Conservation (phyloP, 2,329 filamentous ascomycete species). For the Aschersonia sp. region DNA sequence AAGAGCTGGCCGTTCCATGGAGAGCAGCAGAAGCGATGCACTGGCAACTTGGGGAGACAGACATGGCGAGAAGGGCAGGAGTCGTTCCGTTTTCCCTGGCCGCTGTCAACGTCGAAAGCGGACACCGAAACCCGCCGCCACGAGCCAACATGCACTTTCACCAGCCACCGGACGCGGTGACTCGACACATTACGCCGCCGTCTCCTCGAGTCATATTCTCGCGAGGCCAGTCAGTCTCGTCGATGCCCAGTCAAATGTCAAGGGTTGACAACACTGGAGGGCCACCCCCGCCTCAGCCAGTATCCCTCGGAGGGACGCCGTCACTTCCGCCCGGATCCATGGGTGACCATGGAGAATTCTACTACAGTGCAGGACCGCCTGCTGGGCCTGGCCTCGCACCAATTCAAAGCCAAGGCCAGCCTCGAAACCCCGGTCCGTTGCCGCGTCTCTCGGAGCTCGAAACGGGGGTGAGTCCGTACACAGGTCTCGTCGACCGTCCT, state of each 20-base stretch:
- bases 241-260: slow-evolving; percentile 19
- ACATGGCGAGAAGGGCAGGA: slow-evolving; percentile 87
- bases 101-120: slow-evolving; percentile 32
- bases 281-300: slow-evolving; percentile 18
- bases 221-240: slow-evolving; percentile 17
- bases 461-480: slow-evolving; percentile 47
- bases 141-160: slow-evolving; percentile 23
- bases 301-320: slow-evolving; percentile 11
- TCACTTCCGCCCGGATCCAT: slow-evolving; percentile 10
- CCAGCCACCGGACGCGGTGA: slow-evolving; percentile 30
- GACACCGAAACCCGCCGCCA: slow-evolving; percentile 22
- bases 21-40: slow-evolving; percentile 95
- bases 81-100: slow-evolving; percentile 71
- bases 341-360: slow-evolving; percentile 13
- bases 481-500: slow-evolving; percentile 27
- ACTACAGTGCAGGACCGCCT: slow-evolving; percentile 19
- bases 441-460: slow-evolving; percentile 49
- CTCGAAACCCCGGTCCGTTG: slow-evolving; percentile 30
- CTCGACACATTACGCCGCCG: slow-evolving; percentile 26
- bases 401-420: slow-evolving; percentile 30
- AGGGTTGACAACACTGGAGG: slow-evolving; percentile 8
- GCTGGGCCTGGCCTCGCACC: slow-evolving; percentile 33
- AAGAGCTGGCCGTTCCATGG: slow-evolving; percentile 93
- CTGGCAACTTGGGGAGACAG: slow-evolving; percentile 85
- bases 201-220: slow-evolving; percentile 26